These are phyloP conservation scores for Phaffia rhodozyma DNA, from an alignment of 1,284 basidiomycete genomes.

Conservation along the genomic window DNA sequence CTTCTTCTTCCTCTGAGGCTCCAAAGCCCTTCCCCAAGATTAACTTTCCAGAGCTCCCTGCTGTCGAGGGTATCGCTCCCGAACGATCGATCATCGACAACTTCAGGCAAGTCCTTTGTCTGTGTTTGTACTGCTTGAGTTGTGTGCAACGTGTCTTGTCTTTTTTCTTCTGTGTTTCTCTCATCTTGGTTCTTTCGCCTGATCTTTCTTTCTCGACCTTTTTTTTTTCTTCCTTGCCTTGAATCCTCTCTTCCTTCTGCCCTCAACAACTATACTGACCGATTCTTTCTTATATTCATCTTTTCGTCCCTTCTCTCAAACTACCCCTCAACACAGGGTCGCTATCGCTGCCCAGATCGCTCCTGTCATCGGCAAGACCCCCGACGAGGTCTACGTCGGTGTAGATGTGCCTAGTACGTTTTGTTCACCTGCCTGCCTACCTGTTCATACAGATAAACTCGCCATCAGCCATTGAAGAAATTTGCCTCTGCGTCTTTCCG, in stretches of 20 bases:
- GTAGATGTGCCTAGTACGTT: conserved; percentile 50
- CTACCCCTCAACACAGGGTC: conserved; percentile 28
- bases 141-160: background rate
- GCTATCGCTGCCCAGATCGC: conserved; percentile 69
- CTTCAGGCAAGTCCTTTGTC: conserved; percentile 43
- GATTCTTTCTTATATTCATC: no score
- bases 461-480: background rate
- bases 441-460: background rate
- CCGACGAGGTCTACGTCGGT: conserved; percentile 66
- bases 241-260: no score
- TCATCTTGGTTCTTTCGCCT: background rate
- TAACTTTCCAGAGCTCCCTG: conserved; percentile 38
- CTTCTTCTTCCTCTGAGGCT: no score
- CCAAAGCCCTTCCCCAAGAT: background rate
- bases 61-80: conserved; percentile 56
- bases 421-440: background rate
- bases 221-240: no score
- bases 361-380: conserved; percentile 52
- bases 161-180: background rate
- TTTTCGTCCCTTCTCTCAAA: background rate
- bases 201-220: background rate
- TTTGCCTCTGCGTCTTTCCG: background rate
- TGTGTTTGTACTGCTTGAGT: no score
- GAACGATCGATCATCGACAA: conserved; percentile 62
- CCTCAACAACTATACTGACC: no score